Evolutionary conservation across 2,329 filamentous ascomycete genomes (phyloP).

Genomic region (Alternaria atra): DNA sequence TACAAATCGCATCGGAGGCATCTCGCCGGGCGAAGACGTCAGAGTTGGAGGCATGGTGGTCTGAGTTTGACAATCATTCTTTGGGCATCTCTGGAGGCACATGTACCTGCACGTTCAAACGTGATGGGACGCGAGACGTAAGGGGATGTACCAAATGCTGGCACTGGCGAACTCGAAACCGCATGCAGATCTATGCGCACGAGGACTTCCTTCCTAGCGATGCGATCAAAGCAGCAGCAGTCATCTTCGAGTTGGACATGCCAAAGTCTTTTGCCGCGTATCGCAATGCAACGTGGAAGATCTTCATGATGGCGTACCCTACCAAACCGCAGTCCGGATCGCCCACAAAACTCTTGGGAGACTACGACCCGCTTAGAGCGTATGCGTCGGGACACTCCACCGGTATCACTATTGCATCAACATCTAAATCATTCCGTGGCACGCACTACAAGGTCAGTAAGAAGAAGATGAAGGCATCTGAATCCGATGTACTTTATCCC

Average conservation of each 20-base stretch:
- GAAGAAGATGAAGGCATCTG: conserved; percentile 33
- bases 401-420: conserved; percentile 56
- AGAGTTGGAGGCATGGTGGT: too few species aligned
- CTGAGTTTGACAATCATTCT: too few species aligned
- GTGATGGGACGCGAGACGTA: too few species aligned
- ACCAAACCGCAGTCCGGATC: too few species aligned
- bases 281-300: conserved; percentile 60
- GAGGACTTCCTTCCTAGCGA: conserved; percentile 60
- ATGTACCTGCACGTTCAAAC: too few species aligned
- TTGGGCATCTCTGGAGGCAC: too few species aligned
- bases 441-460: conserved; percentile 57
- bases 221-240: conserved; percentile 42
- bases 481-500: conserved; percentile 53
- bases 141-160: too few species aligned
- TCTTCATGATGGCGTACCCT: conserved; percentile 52
- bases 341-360: too few species aligned
- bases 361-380: conserved; percentile 40
- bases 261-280: conserved; percentile 58
- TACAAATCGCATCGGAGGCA: conserved; percentile 41
- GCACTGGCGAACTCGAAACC: too few species aligned
- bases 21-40: too few species aligned
- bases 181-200: conserved; percentile 56
- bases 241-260: conserved; percentile 61
- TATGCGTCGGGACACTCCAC: too few species aligned
- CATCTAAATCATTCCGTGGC: conserved; percentile 54